phyloP scores from a whole-genome alignment of 179 eudicot species.

The Silene coronaria region DNA sequence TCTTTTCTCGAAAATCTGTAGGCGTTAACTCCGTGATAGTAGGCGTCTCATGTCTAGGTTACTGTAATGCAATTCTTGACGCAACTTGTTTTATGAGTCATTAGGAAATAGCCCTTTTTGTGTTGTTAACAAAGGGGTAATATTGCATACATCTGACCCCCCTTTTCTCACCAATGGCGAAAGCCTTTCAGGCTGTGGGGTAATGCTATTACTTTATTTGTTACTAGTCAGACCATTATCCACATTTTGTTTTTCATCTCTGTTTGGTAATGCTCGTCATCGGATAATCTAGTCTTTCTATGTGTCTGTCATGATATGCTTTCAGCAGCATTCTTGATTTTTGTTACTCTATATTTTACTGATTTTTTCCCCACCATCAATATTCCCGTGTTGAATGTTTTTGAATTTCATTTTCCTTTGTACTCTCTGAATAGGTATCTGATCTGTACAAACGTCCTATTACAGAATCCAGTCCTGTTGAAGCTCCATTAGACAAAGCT shows the following conservation, averaged over 20 bases:
- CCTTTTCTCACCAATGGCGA: too few relatives aligned
- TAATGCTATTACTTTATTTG: not conserved
- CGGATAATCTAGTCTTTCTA: too few relatives aligned
- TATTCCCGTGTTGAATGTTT: not conserved
- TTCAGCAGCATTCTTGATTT: not conserved
- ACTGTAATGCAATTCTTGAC: too few relatives aligned
- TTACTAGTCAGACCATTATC: not conserved
- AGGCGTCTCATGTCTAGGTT: too few relatives aligned
- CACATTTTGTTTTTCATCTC: not conserved
- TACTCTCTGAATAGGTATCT: slow-evolving; percentile 49
- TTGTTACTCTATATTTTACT: not conserved
- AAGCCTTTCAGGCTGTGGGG: too few relatives aligned
- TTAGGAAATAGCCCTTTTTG: too few relatives aligned
- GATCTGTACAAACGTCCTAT: slow-evolving; percentile 81
- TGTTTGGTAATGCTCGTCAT: not conserved
- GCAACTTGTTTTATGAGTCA: too few relatives aligned
- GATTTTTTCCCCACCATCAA: not conserved
- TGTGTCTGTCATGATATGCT: too few relatives aligned
- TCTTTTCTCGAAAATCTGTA: too few relatives aligned
- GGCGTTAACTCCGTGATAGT: too few relatives aligned
- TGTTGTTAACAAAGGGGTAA: too few relatives aligned
- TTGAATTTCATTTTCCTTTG: slow-evolving; percentile 11
- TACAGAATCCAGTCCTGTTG: slow-evolving; percentile 69
- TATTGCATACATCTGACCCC: too few relatives aligned
- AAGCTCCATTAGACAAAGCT: slow-evolving; percentile 55